Evolutionary conservation across 2,329 filamentous ascomycete species (phyloP).

Genomic region (Paraphaeosphaeria sporulosa): DNA sequence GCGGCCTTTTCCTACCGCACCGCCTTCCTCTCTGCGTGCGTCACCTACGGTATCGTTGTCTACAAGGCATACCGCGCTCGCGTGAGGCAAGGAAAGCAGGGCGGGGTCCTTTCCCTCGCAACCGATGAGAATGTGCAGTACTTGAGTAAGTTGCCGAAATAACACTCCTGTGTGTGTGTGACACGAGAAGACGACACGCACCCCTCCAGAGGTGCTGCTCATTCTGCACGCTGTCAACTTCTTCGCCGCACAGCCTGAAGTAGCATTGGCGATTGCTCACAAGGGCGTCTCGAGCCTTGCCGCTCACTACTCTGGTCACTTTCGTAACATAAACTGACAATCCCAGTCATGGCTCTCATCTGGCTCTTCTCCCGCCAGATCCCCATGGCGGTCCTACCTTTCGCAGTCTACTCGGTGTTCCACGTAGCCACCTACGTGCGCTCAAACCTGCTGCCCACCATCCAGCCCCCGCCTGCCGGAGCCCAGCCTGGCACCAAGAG

Average conservation of each 20-base stretch:
- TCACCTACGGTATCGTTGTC: conserved; percentile 96
- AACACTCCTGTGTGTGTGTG: neutral
- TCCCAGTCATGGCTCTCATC: conserved; percentile 84
- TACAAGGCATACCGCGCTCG: conserved; percentile 96
- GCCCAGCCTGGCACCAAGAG: conserved; percentile 63
- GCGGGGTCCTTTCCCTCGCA: conserved; percentile 71
- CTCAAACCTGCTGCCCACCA: conserved; percentile 87
- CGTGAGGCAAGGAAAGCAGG: conserved; percentile 73
- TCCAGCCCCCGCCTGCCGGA: conserved; percentile 70
- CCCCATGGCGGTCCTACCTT: conserved; percentile 88
- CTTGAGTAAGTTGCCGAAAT: conserved; percentile 70
- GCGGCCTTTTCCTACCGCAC: conserved; percentile 87
- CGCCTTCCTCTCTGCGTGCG: conserved; percentile 86
- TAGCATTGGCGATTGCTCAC: neutral
- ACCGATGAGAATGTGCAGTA: conserved; percentile 98
- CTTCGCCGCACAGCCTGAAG: conserved; percentile 10
- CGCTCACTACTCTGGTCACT: neutral
- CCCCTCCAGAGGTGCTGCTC: neutral
- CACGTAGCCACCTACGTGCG: conserved; percentile 97
- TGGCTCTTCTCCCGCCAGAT: conserved; percentile 95
- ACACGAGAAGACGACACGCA: neutral
- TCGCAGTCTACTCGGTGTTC: conserved; percentile 97
- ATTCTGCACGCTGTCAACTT: conserved; percentile 23
- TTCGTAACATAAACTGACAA: conserved; percentile 22
- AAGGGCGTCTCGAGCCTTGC: neutral